These are phyloP conservation scores for Nothomitra cinnamomea DNA, from an alignment of 2,329 filamentous ascomycete genomes.

Conservation along the genomic window DNA sequence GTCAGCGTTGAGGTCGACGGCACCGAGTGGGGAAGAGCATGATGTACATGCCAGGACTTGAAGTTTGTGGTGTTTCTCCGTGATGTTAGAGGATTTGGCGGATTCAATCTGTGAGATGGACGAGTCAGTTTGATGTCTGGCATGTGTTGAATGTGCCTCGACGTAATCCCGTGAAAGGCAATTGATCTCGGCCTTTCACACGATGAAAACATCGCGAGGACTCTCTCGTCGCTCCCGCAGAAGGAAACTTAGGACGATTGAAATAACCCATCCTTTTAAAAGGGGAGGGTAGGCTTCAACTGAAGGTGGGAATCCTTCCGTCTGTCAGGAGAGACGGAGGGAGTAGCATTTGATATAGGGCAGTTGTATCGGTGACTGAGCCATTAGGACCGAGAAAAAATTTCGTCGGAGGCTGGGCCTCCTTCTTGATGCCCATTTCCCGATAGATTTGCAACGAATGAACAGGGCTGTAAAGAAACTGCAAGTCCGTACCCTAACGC, in stretches of 20 bases:
- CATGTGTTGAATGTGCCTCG: background rate
- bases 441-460: background rate
- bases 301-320: too few species aligned
- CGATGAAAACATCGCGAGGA: constrained; percentile 1
- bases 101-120: background rate
- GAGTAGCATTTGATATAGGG: constrained; percentile 21
- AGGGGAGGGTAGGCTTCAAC: too few species aligned
- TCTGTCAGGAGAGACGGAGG: background rate
- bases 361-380: constrained; percentile 27
- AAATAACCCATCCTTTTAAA: too few species aligned
- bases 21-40: constrained; percentile 24
- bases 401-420: constrained; percentile 16
- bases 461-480: constrained; percentile 7
- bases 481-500: constrained; percentile 25
- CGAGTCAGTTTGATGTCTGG: background rate
- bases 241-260: too few species aligned
- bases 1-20: constrained; percentile 20
- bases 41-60: constrained; percentile 18
- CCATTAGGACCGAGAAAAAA: constrained; percentile 14
- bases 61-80: background rate
- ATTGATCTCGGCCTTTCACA: background rate
- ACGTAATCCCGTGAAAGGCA: constrained; percentile 3
- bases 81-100: constrained; percentile 5
- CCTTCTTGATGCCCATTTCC: constrained; percentile 25
- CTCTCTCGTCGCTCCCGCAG: background rate